Base-by-base conservation (phyloP, 106 monocot genomes). In the Allium sativum region DNA sequence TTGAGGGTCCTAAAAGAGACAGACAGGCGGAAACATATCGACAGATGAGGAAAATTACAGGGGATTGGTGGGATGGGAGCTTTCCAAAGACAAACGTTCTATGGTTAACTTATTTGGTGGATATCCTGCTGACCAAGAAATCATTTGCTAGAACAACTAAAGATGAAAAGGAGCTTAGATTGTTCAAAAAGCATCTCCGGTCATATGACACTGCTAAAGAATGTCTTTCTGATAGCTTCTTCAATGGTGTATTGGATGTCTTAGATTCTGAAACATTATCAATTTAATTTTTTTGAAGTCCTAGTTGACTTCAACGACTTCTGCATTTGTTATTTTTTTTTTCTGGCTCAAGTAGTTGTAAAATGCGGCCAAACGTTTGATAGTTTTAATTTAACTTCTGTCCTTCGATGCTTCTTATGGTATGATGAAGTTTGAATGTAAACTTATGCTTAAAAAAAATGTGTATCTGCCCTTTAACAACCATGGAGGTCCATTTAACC, bases 1-100 rank as follows among this genome's bases (percentile, higher is more conserved):
- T 98, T 72, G 78, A 82, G 66, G 96, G 96, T 58, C 81, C 84
- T 52, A 98, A 91, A 78, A 54, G 87, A 74, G 84, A 98, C 57
- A 76, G 65, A 72, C 79, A 98, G 96, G 75, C 70, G 21, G 96
- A 98, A 67, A 91, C 96, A 59, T 98, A 98, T 41, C 74, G 91
- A 44, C 84, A 76, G 73, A 91, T 98, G 96, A 84, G 69, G 70
- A 70, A 87, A 72, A 70, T 88, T 43, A 98, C 96, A 21, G 63
- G 81, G 54, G 84, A 91, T 13, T 85, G 76, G 55, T 96, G 96
- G 96, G 87, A 86, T 51, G 87, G 72, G 59, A 87, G 95, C 58
- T 95, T 87, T 62, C 90, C 90, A 48, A 84, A 84, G 77, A 95
- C 95, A 22, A 95, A 95, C 44, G 84, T 95, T 8, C 67, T 95